Percentiles rank a stretch among this genome's conserved stretches.
Conservation (phyloP, 2,329 filamentous ascomycete genomes). For the Zymoseptoria passerinii region DNA sequence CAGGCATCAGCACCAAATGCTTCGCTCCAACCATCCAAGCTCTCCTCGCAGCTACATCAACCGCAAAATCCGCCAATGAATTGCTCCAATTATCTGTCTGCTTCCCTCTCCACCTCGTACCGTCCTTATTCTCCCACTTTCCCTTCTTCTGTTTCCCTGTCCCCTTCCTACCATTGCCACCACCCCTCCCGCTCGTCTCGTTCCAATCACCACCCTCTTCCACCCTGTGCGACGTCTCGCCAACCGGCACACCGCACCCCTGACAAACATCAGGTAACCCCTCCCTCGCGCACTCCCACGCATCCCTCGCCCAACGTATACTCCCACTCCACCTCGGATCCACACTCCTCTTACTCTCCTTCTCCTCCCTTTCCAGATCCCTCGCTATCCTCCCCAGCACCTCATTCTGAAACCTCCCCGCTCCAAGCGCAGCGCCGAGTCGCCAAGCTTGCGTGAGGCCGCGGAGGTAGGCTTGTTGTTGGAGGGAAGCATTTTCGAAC, state of each 20-base stretch:
- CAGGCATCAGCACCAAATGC: conserved; percentile 1
- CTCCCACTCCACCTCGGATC: neutral
- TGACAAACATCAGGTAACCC: neutral
- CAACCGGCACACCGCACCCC: neutral
- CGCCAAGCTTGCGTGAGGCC: neutral
- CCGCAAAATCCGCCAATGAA: conserved; percentile 3
- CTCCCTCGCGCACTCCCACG: neutral
- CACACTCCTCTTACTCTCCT: neutral
- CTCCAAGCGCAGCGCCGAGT: neutral
- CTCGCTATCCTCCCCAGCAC: neutral
- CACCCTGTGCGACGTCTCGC: neutral
- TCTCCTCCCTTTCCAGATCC: neutral
- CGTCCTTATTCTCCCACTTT: neutral
- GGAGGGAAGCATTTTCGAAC: neutral
- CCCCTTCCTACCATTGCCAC: no score
- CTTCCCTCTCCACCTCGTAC: neutral
- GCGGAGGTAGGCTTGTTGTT: no score
- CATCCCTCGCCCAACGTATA: conserved; percentile 1
- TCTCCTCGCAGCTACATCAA: conserved; percentile 7
- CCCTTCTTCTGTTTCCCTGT: neutral
- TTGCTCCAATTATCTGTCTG: neutral
- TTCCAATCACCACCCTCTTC: no score
- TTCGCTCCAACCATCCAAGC: conserved; percentile 4
- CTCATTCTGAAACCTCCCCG: neutral
- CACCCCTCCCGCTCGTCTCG: no score